A percentile compares a stretch with the other conserved stretches of the same genome.
Evolutionary conservation across 192 early-diverging fungal species (phyloP).

Genomic region (Geosiphon pyriformis): DNA sequence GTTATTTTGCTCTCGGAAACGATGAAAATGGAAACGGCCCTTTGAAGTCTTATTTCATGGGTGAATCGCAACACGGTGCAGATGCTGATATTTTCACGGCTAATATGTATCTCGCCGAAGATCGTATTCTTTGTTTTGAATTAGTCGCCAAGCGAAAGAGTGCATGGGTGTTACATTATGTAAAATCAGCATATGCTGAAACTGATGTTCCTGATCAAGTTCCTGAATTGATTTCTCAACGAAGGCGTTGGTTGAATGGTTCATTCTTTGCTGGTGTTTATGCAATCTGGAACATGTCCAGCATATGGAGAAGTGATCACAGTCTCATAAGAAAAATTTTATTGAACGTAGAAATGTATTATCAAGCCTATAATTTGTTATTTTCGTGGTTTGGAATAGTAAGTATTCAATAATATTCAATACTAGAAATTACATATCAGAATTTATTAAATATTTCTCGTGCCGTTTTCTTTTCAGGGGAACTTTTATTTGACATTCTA

Average conservation of each 20-base stretch:
- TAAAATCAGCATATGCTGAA: constrained; percentile 63
- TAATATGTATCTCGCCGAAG: constrained; percentile 82
- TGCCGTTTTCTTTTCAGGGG: constrained; percentile 37
- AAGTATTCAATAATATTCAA: constrained; percentile 39
- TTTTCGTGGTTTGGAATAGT: constrained; percentile 91
- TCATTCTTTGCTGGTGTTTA: constrained; percentile 92
- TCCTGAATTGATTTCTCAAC: constrained; percentile 92
- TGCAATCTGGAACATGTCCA: constrained; percentile 70
- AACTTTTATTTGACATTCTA: constrained; percentile 91
- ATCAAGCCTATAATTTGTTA: constrained; percentile 73
- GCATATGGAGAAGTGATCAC: constrained; percentile 77
- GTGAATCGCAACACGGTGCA: constrained; percentile 49
- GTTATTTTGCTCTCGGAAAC: constrained; percentile 67
- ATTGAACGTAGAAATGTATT: constrained; percentile 72
- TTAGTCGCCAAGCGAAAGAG: constrained; percentile 65
- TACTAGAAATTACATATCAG: constrained; percentile 3
- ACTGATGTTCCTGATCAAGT: constrained; percentile 76
- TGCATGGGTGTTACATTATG: constrained; percentile 72
- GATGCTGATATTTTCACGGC: constrained; percentile 65
- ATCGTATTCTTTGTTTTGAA: constrained; percentile 83
- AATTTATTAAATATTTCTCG: constrained; percentile 14
- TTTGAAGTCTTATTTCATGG: constrained; percentile 72
- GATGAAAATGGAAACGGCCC: constrained; percentile 55
- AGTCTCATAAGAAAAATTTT: constrained; percentile 63
- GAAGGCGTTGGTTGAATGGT: constrained; percentile 95